Evolutionary conservation across 192 early-diverging fungal genomes (phyloP), one percentile per base, ranked within the genome.

Genomic region (Mortierella claussenii): DNA sequence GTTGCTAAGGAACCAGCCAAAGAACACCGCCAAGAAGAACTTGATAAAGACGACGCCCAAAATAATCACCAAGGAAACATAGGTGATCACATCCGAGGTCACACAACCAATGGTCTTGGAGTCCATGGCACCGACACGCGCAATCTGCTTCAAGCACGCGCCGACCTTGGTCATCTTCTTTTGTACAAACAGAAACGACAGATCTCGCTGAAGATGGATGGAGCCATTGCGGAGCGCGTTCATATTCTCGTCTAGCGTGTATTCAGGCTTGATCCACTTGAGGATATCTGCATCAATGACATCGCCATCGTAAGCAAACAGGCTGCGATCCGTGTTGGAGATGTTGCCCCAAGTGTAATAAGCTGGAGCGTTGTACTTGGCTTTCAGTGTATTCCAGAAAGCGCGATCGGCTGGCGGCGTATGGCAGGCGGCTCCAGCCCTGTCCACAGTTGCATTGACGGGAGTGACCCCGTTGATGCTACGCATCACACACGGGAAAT

Each of bases 1-100:
- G 67, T 89, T 83, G 26, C 88, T 88, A 61, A 95, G 79, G 76
- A 93, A 86, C 94, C 94, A 96, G 28, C 88, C 87, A 82, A 95
- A 96, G 34, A 87, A 76, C 27, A 95, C 78, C 0, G 95, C 94
- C 64, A 93, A 80, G 60, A 84, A 69, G 63, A 96, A 96, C 69
- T 89, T 90, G 55, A 87, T 83, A 27, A 88, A 68, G 48, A 92
- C 86, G 15, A 86, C 84, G 24, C 84, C 89, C 45, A 91, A 61
- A 55, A 90, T 87, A 44, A 92, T 81, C 21, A 88, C 81, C 54
- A 95, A 81, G 9, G 92, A 93, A 33, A 93, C 83, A 59, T 88
- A 92, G 18, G 93, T 81, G 53, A 93, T 79, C 18, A 96, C 86
- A 60, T 90, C 86, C 1, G 94, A 89, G 5, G 90, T 83, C 34